Evolutionary conservation across 2,329 filamentous ascomycete species (phyloP), one percentile per base, ranked within the genome.

Genomic region (Tolypocladium tundrense): DNA sequence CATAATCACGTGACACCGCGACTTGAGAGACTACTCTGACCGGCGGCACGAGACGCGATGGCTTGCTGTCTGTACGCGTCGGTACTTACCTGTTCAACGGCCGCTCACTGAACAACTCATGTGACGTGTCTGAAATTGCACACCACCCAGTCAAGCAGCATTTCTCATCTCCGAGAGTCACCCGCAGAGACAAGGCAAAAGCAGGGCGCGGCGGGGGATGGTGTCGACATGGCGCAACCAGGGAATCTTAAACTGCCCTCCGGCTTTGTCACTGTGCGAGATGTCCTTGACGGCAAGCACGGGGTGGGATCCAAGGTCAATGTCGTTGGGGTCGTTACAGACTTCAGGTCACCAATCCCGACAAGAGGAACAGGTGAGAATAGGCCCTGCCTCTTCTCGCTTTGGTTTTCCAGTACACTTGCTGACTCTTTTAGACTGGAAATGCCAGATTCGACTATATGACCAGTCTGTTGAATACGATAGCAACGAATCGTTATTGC

Each of bases 311-410:
- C 48, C 2, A 59, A 74, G 7, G 75, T 86, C 61, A 87, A 77
- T 70, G 73, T 94, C 45, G 79, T 91, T 55, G 91, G 90, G 1
- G 71, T 93, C 5, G 81, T 93, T 4, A 82, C 83, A 55, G 88
- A 93, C 64, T 79, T 78, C 54, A 78, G 83, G 58, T 70, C 77
- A 1, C 81, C 84, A 1, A 76, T 75, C 0, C 58, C 68, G 13
- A 84, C 84, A 1, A 73, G 60, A 57, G 79, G 81, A 27, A 65
- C 69, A 31, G 86, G 88, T 79, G 31, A 55, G 55, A 6, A 10
- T n/a, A 7, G 14, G 4, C 9, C 3, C 7, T 33, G 6, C 9
- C 16, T 24, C 31, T 21, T 11, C 40, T n/a, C n/a, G 24, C 21
- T 19, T 13, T 33, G 19, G 5, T 7, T 5, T 10, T 39, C n/a